Conservation (phyloP, 2,329 filamentous ascomycete species). For the Knufia petricola region DNA sequence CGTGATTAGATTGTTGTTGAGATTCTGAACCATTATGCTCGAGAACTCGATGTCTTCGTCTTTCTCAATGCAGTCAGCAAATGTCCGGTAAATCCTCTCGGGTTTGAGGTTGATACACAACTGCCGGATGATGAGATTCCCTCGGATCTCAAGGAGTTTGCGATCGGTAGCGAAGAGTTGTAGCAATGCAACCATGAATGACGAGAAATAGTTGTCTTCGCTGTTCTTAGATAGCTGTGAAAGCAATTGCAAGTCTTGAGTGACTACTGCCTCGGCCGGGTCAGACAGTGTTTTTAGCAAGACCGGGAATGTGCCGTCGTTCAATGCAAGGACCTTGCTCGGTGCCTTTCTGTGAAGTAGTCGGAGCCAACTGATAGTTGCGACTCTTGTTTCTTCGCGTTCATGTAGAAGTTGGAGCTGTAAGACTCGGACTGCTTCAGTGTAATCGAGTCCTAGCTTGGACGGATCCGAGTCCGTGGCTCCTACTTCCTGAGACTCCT, state of each 20-base stretch:
- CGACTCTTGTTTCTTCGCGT: conserved; percentile 89
- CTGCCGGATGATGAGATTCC: conserved; percentile 93
- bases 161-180: conserved; percentile 94
- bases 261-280: conserved; percentile 89
- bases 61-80: conserved; percentile 93
- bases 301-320: conserved; percentile 93
- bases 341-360: conserved; percentile 97
- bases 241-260: conserved; percentile 80
- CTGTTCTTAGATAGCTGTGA: conserved; percentile 95
- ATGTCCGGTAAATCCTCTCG: conserved; percentile 87
- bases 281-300: conserved; percentile 93
- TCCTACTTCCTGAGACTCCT: conserved; percentile 12
- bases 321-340: conserved; percentile 84
- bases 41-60: conserved; percentile 98
- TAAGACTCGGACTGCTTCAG: conserved; percentile 83
- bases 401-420: conserved; percentile 93
- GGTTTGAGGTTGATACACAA: conserved; percentile 86
- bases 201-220: conserved; percentile 93
- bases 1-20: conserved; percentile 98
- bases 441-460: conserved; percentile 68
- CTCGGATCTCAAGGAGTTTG: conserved; percentile 78
- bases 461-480: conserved; percentile 30
- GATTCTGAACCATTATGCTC: conserved; percentile 98
- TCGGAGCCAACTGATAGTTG: conserved; percentile 88
- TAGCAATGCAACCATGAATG: conserved; percentile 94